phyloP scores from a whole-genome alignment of 23 red algal genomes.

The Gracilaria gracilis region DNA sequence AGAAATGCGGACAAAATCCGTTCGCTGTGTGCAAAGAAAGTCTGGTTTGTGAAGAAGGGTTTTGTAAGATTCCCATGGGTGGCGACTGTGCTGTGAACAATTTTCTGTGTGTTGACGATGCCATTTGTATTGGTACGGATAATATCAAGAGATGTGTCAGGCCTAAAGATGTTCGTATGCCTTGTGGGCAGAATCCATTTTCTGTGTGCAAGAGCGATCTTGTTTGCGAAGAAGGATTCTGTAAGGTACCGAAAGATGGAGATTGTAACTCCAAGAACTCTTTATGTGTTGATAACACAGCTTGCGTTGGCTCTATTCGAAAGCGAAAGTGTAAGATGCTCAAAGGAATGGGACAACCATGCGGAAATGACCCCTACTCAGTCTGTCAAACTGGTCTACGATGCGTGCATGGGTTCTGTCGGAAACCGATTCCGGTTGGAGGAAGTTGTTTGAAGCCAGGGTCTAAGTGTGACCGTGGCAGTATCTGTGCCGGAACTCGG shows the following conservation, averaged over 20 bases:
- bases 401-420: slow-evolving; percentile 33
- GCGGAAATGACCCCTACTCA: slow-evolving; percentile 8
- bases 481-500: slow-evolving; percentile 14
- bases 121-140: neutral
- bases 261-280: slow-evolving; percentile 8
- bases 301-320: neutral
- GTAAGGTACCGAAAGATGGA: neutral
- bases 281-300: slow-evolving; percentile 1
- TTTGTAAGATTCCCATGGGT: slow-evolving; percentile 24
- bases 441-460: neutral
- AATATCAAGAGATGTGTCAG: slow-evolving; percentile 3
- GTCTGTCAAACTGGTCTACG: neutral
- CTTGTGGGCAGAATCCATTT: slow-evolving; percentile 43
- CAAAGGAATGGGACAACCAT: neutral
- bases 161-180: slow-evolving; percentile 27
- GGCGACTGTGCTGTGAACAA: neutral
- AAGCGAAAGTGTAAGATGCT: slow-evolving; percentile 43
- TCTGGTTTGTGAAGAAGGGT: slow-evolving; percentile 37
- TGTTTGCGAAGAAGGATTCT: slow-evolving; percentile 35
- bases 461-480: slow-evolving; percentile 2
- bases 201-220: slow-evolving; percentile 43
- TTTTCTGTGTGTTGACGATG: slow-evolving; percentile 10
- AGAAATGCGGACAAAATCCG: slow-evolving; percentile 21
- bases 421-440: neutral
- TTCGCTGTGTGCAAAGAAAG: slow-evolving; percentile 7